phyloP scores from a whole-genome alignment of 2,329 filamentous ascomycete species.

The Alternaria ventricosa region DNA sequence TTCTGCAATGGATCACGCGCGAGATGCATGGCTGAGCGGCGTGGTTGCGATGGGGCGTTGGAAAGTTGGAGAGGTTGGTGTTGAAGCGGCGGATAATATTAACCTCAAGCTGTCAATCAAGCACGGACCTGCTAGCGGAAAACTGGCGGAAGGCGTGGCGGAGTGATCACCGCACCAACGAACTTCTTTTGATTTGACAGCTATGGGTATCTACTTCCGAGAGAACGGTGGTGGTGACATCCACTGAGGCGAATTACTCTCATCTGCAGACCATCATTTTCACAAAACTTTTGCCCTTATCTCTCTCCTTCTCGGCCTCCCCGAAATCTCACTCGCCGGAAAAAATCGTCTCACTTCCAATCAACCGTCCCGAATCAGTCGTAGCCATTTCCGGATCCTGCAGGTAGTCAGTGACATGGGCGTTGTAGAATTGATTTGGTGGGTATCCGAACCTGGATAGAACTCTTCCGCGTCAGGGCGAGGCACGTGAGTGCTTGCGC shows the following conservation, averaged over 20 bases:
- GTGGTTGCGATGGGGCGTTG: neutral
- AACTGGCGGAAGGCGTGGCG: neutral
- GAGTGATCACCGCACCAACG: neutral
- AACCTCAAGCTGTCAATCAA: neutral
- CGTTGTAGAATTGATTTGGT: neutral
- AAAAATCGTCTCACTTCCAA: neutral
- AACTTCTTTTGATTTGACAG: neutral
- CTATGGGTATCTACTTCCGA: neutral
- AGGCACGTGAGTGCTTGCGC: neutral
- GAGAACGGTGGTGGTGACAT: neutral
- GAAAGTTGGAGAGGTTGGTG: neutral
- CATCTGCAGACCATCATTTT: neutral
- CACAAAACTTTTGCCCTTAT: neutral
- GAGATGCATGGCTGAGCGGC: constrained; percentile 6
- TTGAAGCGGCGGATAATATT: neutral
- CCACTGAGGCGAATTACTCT: neutral
- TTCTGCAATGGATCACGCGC: constrained; percentile 15
- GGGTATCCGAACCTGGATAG: neutral
- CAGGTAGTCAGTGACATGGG: neutral
- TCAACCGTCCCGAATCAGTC: neutral
- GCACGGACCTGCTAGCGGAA: neutral
- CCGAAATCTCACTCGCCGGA: neutral
- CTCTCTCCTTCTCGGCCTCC: neutral
- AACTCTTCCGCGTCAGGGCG: neutral
- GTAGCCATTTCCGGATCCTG: neutral